Percentiles rank a stretch among this genome's conserved stretches.
Conservation (phyloP, 192 early-diverging fungal species). For the Nowakowskiella sp. region DNA sequence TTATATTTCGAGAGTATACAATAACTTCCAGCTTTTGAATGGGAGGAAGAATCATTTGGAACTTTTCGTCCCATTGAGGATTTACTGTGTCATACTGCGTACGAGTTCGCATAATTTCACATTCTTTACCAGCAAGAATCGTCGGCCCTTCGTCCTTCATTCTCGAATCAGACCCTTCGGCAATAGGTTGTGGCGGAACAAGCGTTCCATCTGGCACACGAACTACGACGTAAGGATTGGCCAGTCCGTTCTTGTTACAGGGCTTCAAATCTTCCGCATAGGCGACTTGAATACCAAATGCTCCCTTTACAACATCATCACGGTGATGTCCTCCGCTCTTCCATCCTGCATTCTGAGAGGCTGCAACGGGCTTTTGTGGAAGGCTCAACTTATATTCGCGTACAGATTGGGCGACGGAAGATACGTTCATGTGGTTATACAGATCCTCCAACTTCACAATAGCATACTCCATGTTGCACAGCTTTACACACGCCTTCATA, state of each 20-base stretch:
- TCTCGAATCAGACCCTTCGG: neutral
- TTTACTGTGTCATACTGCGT: conserved; percentile 13
- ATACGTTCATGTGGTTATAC: conserved; percentile 11
- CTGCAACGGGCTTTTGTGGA: too few relatives aligned
- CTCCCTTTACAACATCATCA: conserved; percentile 13
- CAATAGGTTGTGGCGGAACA: neutral
- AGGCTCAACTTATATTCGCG: neutral
- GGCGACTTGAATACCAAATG: conserved; percentile 12
- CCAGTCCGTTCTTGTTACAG: conserved; percentile 20
- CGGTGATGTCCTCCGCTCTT: neutral
- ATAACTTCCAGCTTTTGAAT: conserved; percentile 8
- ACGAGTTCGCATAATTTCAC: conserved; percentile 11
- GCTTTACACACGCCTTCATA: conserved; percentile 13
- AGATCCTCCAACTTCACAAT: conserved; percentile 13
- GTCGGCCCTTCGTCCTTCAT: conserved; percentile 1
- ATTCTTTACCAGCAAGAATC: conserved; percentile 1
- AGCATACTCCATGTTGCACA: conserved; percentile 17
- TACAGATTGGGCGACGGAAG: neutral
- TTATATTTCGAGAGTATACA: conserved; percentile 11
- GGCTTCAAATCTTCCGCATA: conserved; percentile 19
- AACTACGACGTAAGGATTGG: conserved; percentile 13
- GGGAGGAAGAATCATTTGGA: conserved; percentile 12
- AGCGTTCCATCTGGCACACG: conserved; percentile 15
- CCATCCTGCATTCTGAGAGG: too few relatives aligned
- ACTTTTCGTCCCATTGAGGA: conserved; percentile 16